A percentile compares a stretch with the other conserved stretches of the same genome.
Evolutionary conservation across 495 filamentous ascomycete genomes (phyloP).

Genomic region (Podospora pseudocomata): DNA sequence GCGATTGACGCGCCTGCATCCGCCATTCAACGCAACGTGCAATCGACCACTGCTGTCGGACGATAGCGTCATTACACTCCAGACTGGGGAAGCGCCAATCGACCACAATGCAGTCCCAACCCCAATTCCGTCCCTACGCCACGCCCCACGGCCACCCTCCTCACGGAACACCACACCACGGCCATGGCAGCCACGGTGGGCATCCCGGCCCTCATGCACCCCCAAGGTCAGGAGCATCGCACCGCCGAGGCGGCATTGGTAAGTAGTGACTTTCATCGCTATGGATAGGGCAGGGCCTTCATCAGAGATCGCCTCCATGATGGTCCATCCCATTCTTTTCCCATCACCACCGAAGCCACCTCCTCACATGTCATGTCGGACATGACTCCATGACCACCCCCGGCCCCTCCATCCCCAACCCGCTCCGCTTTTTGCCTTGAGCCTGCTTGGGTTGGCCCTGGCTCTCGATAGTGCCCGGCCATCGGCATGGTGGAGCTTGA

Average conservation of each 20-base stretch:
- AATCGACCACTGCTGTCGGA: slow-evolving; percentile 9
- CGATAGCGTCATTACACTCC: slow-evolving; percentile 10
- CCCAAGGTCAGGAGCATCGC: slow-evolving; percentile 27
- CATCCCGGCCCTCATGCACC: slow-evolving; percentile 10
- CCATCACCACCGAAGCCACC: not conserved
- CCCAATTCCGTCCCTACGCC: slow-evolving; percentile 45
- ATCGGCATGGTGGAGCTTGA: slow-evolving; percentile 15
- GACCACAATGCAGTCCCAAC: slow-evolving; percentile 42
- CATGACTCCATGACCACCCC: slow-evolving; percentile 9
- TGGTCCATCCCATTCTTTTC: slow-evolving; percentile 9
- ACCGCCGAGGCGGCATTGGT: slow-evolving; percentile 48
- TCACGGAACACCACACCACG: not conserved
- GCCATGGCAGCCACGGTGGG: not conserved
- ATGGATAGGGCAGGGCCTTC: slow-evolving; percentile 10
- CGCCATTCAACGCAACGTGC: not conserved
- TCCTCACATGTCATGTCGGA: not conserved
- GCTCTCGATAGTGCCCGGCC: not conserved
- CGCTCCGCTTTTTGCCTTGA: slow-evolving; percentile 24
- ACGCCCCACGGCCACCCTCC: slow-evolving; percentile 33
- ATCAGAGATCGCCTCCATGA: slow-evolving; percentile 7
- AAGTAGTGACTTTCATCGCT: slow-evolving; percentile 30
- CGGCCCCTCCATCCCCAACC: slow-evolving; percentile 12
- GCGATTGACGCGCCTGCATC: slow-evolving; percentile 25
- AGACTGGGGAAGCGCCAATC: not conserved
- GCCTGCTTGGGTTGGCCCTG: slow-evolving; percentile 4